phyloP scores from a whole-genome alignment of 768 basidiomycete genomes.

The Leucogyrophana mollusca region DNA sequence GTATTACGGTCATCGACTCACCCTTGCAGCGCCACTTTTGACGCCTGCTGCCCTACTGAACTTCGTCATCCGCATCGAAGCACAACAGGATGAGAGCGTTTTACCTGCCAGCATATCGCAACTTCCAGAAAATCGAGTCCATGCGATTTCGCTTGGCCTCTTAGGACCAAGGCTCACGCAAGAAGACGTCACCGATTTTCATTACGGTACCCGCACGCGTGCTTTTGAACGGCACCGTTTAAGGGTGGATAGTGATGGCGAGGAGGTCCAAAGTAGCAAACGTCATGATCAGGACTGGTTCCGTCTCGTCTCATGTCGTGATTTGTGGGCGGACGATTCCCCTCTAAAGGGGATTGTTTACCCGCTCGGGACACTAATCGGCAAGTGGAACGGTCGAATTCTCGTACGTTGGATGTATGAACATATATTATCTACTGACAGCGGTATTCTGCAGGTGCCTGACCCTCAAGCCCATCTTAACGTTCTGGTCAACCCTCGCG shows the following conservation, averaged over 20 bases:
- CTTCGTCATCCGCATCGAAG: conserved; percentile 36
- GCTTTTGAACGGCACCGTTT: conserved; percentile 19
- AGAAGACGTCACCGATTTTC: conserved; percentile 41
- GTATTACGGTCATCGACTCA: conserved; percentile 42
- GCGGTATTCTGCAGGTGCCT: conserved; percentile 18
- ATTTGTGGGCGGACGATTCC: conserved; percentile 33
- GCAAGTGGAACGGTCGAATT: conserved; percentile 47
- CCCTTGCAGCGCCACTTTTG: conserved; percentile 39
- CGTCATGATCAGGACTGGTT: conserved; percentile 49
- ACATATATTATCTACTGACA: conserved; percentile 16
- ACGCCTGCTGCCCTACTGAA: conserved; percentile 39
- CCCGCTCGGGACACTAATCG: conserved; percentile 41
- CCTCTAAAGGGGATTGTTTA: conserved; percentile 42
- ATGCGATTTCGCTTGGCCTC: conserved; percentile 27
- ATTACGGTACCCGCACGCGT: conserved; percentile 33
- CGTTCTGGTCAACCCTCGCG: conserved; percentile 19
- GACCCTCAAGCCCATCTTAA: conserved; percentile 22
- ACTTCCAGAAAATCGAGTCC: conserved; percentile 35
- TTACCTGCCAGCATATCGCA: conserved; percentile 18
- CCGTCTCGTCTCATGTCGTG: conserved; percentile 42
- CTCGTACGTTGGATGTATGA: conserved; percentile 32
- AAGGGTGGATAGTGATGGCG: conserved; percentile 14
- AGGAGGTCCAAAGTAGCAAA: conserved; percentile 16
- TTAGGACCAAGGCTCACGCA: conserved; percentile 31
- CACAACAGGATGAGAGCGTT: conserved; percentile 27